A percentile compares a stretch with the other conserved stretches of the same genome.
These are phyloP conservation scores for Agaricus subrufescens DNA, from an alignment of 768 basidiomycete genomes.

Conservation along the genomic window DNA sequence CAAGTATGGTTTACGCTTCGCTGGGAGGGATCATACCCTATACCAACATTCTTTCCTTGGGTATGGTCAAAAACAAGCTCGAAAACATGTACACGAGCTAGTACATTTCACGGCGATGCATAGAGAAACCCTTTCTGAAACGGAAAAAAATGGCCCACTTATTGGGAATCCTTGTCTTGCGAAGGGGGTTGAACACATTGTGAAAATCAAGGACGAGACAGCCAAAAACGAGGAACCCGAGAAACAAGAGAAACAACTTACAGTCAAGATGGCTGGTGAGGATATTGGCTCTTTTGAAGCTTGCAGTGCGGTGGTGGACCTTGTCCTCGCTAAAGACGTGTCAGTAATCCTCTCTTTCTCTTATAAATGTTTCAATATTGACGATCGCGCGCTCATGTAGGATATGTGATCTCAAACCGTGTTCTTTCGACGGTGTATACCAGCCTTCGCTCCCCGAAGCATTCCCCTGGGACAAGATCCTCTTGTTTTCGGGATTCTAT, in stretches of 20 bases:
- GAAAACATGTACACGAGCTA: slow-evolving; percentile 80
- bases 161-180: slow-evolving; percentile 84
- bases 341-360: slow-evolving; percentile 35
- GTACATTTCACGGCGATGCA: slow-evolving; percentile 79
- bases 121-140: slow-evolving; percentile 17
- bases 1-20: slow-evolving; percentile 81
- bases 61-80: slow-evolving; percentile 89
- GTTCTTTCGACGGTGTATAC: slow-evolving; percentile 96
- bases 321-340: slow-evolving; percentile 95
- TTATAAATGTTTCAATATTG: not conserved
- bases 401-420: slow-evolving; percentile 87
- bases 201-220: slow-evolving; percentile 56
- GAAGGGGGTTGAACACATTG: slow-evolving; percentile 51
- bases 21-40: slow-evolving; percentile 62
- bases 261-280: slow-evolving; percentile 80
- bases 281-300: slow-evolving; percentile 82
- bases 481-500: slow-evolving; percentile 95
- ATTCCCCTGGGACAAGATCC: slow-evolving; percentile 79
- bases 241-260: too few relatives aligned
- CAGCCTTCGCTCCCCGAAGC: slow-evolving; percentile 89
- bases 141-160: slow-evolving; percentile 8
- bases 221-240: slow-evolving; percentile 32
- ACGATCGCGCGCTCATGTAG: slow-evolving; percentile 27
- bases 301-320: slow-evolving; percentile 76
- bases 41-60: slow-evolving; percentile 99